Percentiles rank a stretch among this genome's conserved stretches.
These are phyloP conservation scores for Begonia peltatifolia DNA, from an alignment of 306 rosid genomes.

Conservation along the genomic window DNA sequence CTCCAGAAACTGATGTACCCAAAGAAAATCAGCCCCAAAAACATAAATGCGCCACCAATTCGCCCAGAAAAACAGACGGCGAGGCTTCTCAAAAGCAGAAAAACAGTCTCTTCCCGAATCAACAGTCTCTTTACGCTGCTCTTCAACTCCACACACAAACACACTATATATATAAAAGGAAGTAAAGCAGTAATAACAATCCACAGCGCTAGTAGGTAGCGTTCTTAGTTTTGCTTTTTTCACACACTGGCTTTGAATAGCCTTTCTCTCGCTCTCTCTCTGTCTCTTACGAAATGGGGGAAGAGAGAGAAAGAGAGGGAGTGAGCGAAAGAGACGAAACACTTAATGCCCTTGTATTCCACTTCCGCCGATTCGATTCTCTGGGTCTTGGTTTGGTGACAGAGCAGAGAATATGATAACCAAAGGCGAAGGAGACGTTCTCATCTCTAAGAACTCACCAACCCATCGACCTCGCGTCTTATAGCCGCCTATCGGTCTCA, in stretches of 20 bases:
- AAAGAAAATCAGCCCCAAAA: background rate
- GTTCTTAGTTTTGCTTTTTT: slow-evolving; percentile 6
- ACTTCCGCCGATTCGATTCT: slow-evolving; percentile 41
- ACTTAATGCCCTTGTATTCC: slow-evolving; percentile 27
- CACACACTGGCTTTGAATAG: slow-evolving; percentile 9
- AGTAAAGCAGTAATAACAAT: slow-evolving; percentile 2
- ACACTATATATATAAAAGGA: slow-evolving; percentile 4
- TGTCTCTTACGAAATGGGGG: slow-evolving; percentile 8
- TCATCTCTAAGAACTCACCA: slow-evolving; percentile 23
- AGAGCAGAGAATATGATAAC: slow-evolving; percentile 24
- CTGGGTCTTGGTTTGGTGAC: slow-evolving; percentile 18
- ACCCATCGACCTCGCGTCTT: slow-evolving; percentile 14
- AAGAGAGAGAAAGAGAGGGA: background rate
- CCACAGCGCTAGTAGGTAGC: background rate
- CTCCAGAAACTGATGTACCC: background rate
- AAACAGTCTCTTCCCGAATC: slow-evolving; percentile 2
- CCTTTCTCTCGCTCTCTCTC: background rate
- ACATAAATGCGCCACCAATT: slow-evolving; percentile 50
- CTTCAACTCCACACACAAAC: slow-evolving; percentile 13
- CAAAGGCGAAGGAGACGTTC: slow-evolving; percentile 33
- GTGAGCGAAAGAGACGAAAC: slow-evolving; percentile 12
- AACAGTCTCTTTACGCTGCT: slow-evolving; percentile 25
- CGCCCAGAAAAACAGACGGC: slow-evolving; percentile 55
- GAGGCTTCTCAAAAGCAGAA: slow-evolving; percentile 47
- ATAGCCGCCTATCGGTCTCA: slow-evolving; percentile 16